phyloP scores from a whole-genome alignment of 768 basidiomycete genomes.

The Tulasnella sp. region DNA sequence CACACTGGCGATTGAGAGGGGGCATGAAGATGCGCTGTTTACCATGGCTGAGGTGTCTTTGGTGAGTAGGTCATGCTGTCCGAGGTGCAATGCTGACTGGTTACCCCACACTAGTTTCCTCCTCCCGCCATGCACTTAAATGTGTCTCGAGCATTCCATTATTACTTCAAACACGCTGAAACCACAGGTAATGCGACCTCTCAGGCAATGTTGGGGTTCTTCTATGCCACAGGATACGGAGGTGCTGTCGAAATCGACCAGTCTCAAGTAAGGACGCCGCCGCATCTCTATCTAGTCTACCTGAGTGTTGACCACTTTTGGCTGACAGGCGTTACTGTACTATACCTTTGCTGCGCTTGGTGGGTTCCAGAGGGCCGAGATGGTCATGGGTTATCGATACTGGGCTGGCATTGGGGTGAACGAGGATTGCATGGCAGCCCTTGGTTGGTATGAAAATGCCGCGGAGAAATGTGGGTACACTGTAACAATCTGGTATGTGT shows the following conservation, averaged over 20 bases:
- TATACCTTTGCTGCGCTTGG: constrained; percentile 90
- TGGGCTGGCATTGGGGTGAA: constrained; percentile 91
- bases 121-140: constrained; percentile 39
- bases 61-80: constrained; percentile 33
- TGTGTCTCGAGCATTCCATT: constrained; percentile 48
- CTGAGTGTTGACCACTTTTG: not conserved
- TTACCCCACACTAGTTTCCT: constrained; percentile 38
- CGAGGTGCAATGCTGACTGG: constrained; percentile 34
- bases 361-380: constrained; percentile 75
- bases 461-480: constrained; percentile 59
- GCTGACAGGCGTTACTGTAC: constrained; percentile 68
- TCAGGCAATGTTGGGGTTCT: constrained; percentile 77
- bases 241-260: constrained; percentile 29
- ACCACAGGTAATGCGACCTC: constrained; percentile 74
- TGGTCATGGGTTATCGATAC: constrained; percentile 86
- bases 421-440: constrained; percentile 72
- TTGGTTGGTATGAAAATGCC: constrained; percentile 81
- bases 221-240: constrained; percentile 71
- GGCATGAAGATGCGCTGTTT: constrained; percentile 60
- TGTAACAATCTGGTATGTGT: not conserved
- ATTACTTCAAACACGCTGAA: constrained; percentile 49
- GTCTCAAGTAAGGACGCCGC: constrained; percentile 26
- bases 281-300: not conserved
- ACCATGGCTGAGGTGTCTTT: constrained; percentile 53
- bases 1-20: constrained; percentile 69